Evolutionary conservation across 2,329 filamentous ascomycete species (phyloP).

Genomic region (Grosmannia clavigera): DNA sequence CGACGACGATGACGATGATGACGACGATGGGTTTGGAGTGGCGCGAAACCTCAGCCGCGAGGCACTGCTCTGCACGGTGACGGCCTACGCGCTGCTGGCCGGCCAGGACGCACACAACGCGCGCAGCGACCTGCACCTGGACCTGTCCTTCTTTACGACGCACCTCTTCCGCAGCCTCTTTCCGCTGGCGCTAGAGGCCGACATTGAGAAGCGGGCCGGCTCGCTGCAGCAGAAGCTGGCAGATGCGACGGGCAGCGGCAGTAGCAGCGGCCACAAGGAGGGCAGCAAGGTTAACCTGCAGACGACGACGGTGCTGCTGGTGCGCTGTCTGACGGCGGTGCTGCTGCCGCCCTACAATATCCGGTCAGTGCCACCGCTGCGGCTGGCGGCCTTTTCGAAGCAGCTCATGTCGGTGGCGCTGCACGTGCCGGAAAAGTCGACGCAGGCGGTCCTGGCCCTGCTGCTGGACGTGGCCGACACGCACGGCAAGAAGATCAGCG

Average conservation of each 20-base stretch:
- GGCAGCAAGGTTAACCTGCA: slow-evolving; percentile 71
- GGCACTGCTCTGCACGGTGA: slow-evolving; percentile 85
- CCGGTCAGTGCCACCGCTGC: slow-evolving; percentile 63
- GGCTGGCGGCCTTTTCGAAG: slow-evolving; percentile 87
- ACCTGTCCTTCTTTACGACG: slow-evolving; percentile 88
- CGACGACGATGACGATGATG: slow-evolving; percentile 29
- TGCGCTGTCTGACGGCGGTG: slow-evolving; percentile 72
- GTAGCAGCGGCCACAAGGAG: not conserved
- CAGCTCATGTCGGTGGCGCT: slow-evolving; percentile 72
- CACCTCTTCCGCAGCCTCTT: slow-evolving; percentile 84
- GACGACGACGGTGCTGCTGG: slow-evolving; percentile 83
- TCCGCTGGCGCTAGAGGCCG: slow-evolving; percentile 64
- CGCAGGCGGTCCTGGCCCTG: slow-evolving; percentile 65
- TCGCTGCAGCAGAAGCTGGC: slow-evolving; percentile 61
- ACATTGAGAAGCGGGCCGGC: slow-evolving; percentile 71
- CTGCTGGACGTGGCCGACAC: slow-evolving; percentile 67
- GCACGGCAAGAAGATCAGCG: slow-evolving; percentile 68
- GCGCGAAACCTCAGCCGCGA: slow-evolving; percentile 71
- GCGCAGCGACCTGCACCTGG: slow-evolving; percentile 68
- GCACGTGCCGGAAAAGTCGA: slow-evolving; percentile 83
- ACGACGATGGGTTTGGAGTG: slow-evolving; percentile 34
- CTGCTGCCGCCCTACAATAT: slow-evolving; percentile 65
- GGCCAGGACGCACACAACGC: slow-evolving; percentile 87
- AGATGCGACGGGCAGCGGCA: slow-evolving; percentile 23
- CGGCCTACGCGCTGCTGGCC: slow-evolving; percentile 88